Evolutionary conservation across 805 yeast genomes (phyloP), one percentile per base, ranked within the genome.

Genomic region (Helenozyma baotianmanensis): DNA sequence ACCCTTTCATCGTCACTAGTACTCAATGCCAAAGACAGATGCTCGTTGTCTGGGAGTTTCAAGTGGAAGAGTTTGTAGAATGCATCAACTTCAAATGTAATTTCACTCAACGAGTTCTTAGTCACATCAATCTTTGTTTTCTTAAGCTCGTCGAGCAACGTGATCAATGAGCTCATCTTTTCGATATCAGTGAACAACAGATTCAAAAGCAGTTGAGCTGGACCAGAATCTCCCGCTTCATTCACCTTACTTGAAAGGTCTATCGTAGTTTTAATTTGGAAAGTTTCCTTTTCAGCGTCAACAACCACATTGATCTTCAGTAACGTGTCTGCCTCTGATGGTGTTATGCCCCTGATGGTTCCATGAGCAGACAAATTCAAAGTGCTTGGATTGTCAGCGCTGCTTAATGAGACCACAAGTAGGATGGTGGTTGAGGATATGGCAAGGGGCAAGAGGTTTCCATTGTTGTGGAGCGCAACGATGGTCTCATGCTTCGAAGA

Each of bases 361-460:
- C 50, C 50, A 29, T 62, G 31, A 41, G 51, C 13, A 51, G 51
- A 50, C 19, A 62, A 42, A 19, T 47, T 51, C 47, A 62, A 50
- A 26, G 46, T 42, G 3, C 54, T 56, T 6, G 44, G 29, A n/a
- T 39, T 41, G 39, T 23, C 37, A 23, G 32, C 37, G 7, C 47
- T 46, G 5, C 49, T 27, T 26, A 64, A 42, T 34, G 50, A 49
- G 8, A 61, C 55, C 28, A 51, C 49, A 17, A 66, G 43, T 22
- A 66, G 53, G 13, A 66, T 41, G 25, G 60, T 46, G 9, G 60
- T 56, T 2, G 65, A 45, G 8, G 68, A 56, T 26, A 60, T 58
- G 11, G 49, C 23, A 12, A 64, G 40, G 4, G 70, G 70, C 6
- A 64, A 37, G 15, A 62, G 47, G 10, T 39, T 35, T 14, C 53